Conservation (phyloP, 805 yeast species). For the Zygoascus biomembranicola region DNA sequence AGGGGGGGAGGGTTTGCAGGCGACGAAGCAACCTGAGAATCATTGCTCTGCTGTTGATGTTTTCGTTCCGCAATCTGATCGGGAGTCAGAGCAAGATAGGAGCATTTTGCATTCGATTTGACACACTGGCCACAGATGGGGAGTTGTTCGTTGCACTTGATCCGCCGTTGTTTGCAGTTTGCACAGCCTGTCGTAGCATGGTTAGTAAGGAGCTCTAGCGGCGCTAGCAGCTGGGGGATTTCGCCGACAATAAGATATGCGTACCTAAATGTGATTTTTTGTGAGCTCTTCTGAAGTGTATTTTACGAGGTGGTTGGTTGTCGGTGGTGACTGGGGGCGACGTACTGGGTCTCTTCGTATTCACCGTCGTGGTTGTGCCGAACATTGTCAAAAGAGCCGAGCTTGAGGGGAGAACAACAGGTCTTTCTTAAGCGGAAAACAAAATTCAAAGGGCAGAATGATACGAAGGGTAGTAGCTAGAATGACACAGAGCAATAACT, state of each 20-base stretch:
- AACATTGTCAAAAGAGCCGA: neutral
- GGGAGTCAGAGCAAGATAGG: slow-evolving; percentile 41
- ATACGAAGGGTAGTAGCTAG: too few relatives aligned
- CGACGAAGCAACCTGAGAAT: neutral
- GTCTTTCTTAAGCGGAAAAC: too few relatives aligned
- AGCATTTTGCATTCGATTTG: slow-evolving; percentile 40
- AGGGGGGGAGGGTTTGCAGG: neutral
- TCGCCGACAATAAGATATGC: neutral
- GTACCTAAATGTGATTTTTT: slow-evolving; percentile 49
- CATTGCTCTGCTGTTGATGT: slow-evolving; percentile 12
- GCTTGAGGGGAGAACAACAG: too few relatives aligned
- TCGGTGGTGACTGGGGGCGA: neutral
- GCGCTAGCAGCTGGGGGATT: too few relatives aligned
- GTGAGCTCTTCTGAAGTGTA: slow-evolving; percentile 46
- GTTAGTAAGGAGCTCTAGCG: neutral
- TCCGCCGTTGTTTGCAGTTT: slow-evolving; percentile 53
- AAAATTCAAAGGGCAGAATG: too few relatives aligned
- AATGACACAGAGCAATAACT: too few relatives aligned
- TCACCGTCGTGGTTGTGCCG: neutral
- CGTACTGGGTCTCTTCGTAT: neutral
- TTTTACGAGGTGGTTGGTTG: slow-evolving; percentile 20
- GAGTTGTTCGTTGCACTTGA: slow-evolving; percentile 58
- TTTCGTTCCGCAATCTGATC: slow-evolving; percentile 31
- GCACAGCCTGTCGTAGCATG: slow-evolving; percentile 45
- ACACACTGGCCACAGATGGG: slow-evolving; percentile 52